These are phyloP conservation scores for Tolypocladium cylindrosporum DNA, from an alignment of 2,329 filamentous ascomycete genomes.

Conservation along the genomic window DNA sequence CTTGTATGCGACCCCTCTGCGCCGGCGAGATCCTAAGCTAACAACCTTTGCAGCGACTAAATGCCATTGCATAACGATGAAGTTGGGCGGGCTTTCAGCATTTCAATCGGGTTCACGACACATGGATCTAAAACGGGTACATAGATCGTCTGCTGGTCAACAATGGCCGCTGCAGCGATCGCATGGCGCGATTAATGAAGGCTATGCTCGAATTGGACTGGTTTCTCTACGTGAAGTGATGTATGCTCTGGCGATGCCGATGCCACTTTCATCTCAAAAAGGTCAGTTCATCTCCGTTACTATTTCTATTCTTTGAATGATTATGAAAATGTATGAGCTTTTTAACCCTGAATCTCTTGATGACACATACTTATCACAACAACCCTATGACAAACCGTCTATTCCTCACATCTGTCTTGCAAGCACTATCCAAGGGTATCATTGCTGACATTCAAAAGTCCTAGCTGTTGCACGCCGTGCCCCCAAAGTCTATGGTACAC, in stretches of 20 bases:
- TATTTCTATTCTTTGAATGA: slow-evolving; percentile 32
- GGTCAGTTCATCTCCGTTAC: slow-evolving; percentile 30
- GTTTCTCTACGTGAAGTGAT: neutral
- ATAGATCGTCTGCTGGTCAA: slow-evolving; percentile 40
- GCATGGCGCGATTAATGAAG: slow-evolving; percentile 20
- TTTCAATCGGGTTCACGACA: slow-evolving; percentile 35
- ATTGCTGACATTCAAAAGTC: slow-evolving; percentile 24
- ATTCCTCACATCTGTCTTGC: slow-evolving; percentile 7
- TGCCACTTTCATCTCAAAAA: slow-evolving; percentile 10
- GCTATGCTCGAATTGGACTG: slow-evolving; percentile 8
- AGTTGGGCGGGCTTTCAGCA: slow-evolving; percentile 29
- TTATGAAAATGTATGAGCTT: slow-evolving; percentile 51
- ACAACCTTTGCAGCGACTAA: slow-evolving; percentile 40
- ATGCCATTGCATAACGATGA: slow-evolving; percentile 27
- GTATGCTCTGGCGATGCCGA: neutral
- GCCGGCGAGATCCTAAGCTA: slow-evolving; percentile 18
- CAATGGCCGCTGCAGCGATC: slow-evolving; percentile 22
- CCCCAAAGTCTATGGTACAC: neutral
- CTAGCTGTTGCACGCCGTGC: neutral
- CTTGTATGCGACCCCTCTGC: slow-evolving; percentile 41
- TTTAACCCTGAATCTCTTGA: slow-evolving; percentile 58
- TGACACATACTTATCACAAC: slow-evolving; percentile 41
- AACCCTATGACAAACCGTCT: slow-evolving; percentile 43
- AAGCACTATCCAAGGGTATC: slow-evolving; percentile 20
- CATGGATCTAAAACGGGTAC: slow-evolving; percentile 29